Base-by-base conservation (phyloP, 345 rosid genomes). In the Dovyalis caffra region DNA sequence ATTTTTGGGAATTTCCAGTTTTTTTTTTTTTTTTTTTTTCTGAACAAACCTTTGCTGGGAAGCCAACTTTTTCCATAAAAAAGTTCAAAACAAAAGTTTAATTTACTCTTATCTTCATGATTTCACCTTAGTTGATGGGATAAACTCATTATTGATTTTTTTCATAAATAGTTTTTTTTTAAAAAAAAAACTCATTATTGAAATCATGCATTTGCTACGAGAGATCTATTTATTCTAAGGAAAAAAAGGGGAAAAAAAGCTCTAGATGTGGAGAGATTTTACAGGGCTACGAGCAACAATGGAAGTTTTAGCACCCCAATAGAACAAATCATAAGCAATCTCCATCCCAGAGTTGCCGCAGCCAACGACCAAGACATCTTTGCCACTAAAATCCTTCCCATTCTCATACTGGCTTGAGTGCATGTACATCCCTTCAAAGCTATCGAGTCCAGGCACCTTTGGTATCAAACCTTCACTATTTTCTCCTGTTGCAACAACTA, bases 261-360 rank as follows among this genome's bases (percentile, higher is more conserved):
- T 7, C 12, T 16, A 47, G n/a, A 21, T 38, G 5, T 25, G 8
- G 28, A 45, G 25, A 12, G 7, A 21, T 34, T 65, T 62, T 51
- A 77, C 80, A 21, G 80, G 70, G 65, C 71, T 32, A 33, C 80
- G 75, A 64, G 53, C 76, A 56, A 71, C 71, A 51, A 71, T 29
- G 33, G 60, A 53, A 21, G 71, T 16, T 25, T 25, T 37, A 29
- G 76, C 80, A 16, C 69, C 66, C 28, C 25, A 21, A 9, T 65
- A 53, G 33, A 11, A 25, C 58, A 77, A 65, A 37, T 77, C 80
- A 61, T 33, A 74, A 6, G 75, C 63, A 45, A 79, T 69, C 18
- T 79, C 82, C 75, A 79, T 70, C n/a, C 78, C 78, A 3, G 82
- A 79, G 65, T 79, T 79, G 1, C 82, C 82, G 43, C 58, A 37